Percentiles rank a stretch among this genome's conserved stretches.
Conservation (phyloP, 2,329 filamentous ascomycete species). For the Colletotrichum coccodes region DNA sequence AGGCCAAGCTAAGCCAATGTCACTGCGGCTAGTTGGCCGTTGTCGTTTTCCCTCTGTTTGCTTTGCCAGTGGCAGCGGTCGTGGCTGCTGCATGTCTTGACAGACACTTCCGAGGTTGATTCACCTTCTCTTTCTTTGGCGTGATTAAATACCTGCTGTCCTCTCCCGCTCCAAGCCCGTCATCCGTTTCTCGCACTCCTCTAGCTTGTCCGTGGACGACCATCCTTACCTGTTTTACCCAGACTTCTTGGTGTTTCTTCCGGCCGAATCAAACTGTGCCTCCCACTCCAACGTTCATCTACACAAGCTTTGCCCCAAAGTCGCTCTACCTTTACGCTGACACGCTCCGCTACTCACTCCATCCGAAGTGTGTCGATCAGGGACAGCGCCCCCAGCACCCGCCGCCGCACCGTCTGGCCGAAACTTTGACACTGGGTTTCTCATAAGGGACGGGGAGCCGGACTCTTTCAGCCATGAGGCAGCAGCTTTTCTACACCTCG, state of each 20-base stretch:
- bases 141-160: slow-evolving; percentile 23
- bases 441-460: slow-evolving; percentile 26
- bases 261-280: not conserved
- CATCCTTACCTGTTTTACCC: not conserved
- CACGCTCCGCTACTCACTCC: slow-evolving; percentile 26
- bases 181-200: not conserved
- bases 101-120: not conserved
- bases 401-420: slow-evolving; percentile 27
- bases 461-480: slow-evolving; percentile 22
- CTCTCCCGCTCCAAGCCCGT: not conserved
- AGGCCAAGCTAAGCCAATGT: slow-evolving; percentile 11
- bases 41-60: not conserved
- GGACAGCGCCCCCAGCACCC: slow-evolving; percentile 12
- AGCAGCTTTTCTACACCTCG: slow-evolving; percentile 24
- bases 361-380: slow-evolving; percentile 29
- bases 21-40: slow-evolving; percentile 6
- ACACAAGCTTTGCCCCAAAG: slow-evolving; percentile 10
- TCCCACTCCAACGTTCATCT: not conserved
- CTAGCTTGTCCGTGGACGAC: not conserved
- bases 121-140: not conserved
- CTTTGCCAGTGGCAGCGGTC: not conserved
- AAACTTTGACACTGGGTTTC: slow-evolving; percentile 23
- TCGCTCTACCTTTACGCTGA: slow-evolving; percentile 16
- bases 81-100: slow-evolving; percentile 16
- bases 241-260: not conserved